A percentile compares a stretch with the other conserved stretches of the same genome.
These are phyloP conservation scores for Gossypium bickii DNA, from an alignment of 345 rosid species.

Conservation along the genomic window DNA sequence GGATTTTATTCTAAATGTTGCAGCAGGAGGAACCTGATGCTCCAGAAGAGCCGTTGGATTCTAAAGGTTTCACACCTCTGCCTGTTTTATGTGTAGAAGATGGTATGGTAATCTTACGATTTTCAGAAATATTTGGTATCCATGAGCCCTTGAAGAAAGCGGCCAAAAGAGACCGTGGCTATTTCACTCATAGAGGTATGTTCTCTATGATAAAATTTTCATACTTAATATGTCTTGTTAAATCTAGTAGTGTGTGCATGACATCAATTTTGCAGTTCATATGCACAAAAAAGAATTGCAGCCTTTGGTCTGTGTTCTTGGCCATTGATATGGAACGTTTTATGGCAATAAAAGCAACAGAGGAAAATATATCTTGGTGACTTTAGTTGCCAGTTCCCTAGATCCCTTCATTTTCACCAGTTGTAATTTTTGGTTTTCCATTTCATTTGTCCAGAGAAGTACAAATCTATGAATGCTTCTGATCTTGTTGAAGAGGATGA, in stretches of 20 bases:
- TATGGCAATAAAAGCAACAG: neutral
- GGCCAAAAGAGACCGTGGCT: constrained; percentile 57
- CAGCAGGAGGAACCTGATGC: constrained; percentile 44
- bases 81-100: constrained; percentile 84
- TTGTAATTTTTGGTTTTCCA: neutral
- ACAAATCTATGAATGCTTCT: constrained; percentile 50
- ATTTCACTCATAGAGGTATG: constrained; percentile 58
- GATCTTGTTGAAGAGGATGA: constrained; percentile 86
- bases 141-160: constrained; percentile 67
- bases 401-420: neutral
- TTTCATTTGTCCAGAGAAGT: constrained; percentile 51
- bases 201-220: constrained; percentile 16
- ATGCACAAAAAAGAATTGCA: neutral
- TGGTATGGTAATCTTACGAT: constrained; percentile 74
- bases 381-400: neutral
- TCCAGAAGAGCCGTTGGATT: constrained; percentile 38
- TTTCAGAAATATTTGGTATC: constrained; percentile 96
- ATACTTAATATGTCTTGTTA: constrained; percentile 7
- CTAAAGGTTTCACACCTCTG: constrained; percentile 47
- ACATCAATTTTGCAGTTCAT: constrained; percentile 9
- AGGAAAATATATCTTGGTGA: neutral
- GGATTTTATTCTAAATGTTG: neutral
- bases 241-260: constrained; percentile 5
- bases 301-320: neutral
- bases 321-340: neutral